Base-by-base conservation (phyloP, 352 stramenopile genomes). In the Globisporangium uncinulatum region DNA sequence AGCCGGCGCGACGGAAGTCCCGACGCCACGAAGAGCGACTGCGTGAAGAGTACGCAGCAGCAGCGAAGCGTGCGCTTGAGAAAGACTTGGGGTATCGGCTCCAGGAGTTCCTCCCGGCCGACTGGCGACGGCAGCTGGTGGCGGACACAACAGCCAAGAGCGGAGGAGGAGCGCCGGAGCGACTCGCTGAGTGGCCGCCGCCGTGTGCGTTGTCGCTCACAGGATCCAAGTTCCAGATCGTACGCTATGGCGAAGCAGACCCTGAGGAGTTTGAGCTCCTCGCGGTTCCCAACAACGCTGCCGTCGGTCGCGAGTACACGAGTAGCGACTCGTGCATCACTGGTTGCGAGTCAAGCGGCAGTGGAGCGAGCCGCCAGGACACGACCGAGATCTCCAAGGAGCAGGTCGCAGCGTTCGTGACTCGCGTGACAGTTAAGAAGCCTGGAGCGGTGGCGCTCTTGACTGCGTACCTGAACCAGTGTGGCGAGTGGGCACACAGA, bases 41-140 rank as follows among this genome's bases (percentile, higher is more conserved):
- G 39, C 74, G 79, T 21, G 76, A 89, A 61, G 81, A 91, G 36
- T 77, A 89, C 55, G 79, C 74, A 42, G 71, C 77, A 3, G 81
- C 81, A 29, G 66, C 81, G 3, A 91, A 87, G 51, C 61, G 67
- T 49, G 78, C 76, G 4, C 63, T 68, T 8, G 79, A 89, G 52
- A 83, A 87, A 39, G 69, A 89, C 48, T 55, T 91, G 43, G 65
- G 61, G 21, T 89, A 84, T 24, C 70, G 69, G 0, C 59, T 89
- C 4, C 59, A 73, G 39, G 59, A 64, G 17, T 88, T 86, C 52
- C 45, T 86, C 15, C 70, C 73, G 7, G 45, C 37, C 31, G 39
- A 39, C 17, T 56, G 45, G 54, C 39, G 29, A 31, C 48, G 46
- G 6, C 49, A 65, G 31, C 47, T 54, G 46, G 20, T 37, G 24